Conservation (phyloP, 257 asterid species). For the Nicotiana undulata region DNA sequence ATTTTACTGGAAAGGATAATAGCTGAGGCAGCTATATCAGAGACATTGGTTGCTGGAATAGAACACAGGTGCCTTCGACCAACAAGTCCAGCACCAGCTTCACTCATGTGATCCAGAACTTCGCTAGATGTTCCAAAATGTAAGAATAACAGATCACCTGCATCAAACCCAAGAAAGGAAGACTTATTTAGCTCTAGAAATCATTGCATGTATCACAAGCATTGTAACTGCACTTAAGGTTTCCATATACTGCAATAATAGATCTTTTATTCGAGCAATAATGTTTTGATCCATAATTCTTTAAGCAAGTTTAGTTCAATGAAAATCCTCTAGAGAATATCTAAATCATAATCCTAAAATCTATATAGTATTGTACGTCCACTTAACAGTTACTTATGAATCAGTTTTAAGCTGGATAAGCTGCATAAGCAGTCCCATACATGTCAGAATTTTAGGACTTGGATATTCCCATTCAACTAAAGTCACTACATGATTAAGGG, state of each 20-base stretch:
- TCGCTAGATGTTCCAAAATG: conserved; percentile 98
- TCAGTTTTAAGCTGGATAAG: neutral
- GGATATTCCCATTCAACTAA: neutral
- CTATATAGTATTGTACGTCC: neutral
- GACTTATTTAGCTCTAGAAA: conserved; percentile 3
- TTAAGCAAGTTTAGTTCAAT: neutral
- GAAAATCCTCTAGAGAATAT: neutral
- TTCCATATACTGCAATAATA: neutral
- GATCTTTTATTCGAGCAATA: neutral
- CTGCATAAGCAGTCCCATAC: neutral
- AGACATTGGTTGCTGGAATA: conserved; percentile 77
- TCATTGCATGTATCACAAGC: neutral
- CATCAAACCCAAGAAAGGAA: conserved; percentile 8
- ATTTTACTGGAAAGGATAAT: conserved; percentile 78
- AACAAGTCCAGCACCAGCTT: conserved; percentile 71
- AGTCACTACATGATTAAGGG: neutral
- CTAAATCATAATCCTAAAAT: neutral
- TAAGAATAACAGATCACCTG: conserved; percentile 84
- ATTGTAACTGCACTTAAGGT: neutral
- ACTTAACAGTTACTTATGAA: neutral
- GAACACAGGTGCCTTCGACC: conserved; percentile 96
- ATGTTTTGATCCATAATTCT: neutral
- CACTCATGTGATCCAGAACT: conserved; percentile 88
- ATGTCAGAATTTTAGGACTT: neutral
- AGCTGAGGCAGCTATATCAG: conserved; percentile 89